Evolutionary conservation across 2,329 filamentous ascomycete species (phyloP), one percentile per base, ranked within the genome.

Genomic region (Colletotrichum destructivum): DNA sequence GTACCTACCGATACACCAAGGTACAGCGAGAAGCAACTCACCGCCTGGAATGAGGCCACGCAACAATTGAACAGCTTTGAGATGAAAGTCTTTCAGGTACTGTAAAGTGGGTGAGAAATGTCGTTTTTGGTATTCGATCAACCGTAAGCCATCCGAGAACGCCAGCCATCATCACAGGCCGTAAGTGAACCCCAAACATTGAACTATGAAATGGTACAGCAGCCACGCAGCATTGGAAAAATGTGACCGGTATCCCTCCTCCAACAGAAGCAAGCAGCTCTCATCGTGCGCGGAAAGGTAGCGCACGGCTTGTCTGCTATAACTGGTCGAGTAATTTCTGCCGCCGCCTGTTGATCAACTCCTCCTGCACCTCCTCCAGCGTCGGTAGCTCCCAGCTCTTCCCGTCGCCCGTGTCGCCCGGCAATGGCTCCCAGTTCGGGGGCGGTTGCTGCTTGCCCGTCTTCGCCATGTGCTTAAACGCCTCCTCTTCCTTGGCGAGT

Each of bases 351-450:
- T 98, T 95, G 66, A 99, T 88, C 76, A 99, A 84, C 82, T 98
- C 96, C 79, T 95, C 90, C 82, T 98, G 94, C n/a, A 98, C 96
- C 80, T 98, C 94, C 23, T 97, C 94, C 68, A 94, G 83, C 6
- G 93, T 95, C 11, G 96, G 96, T 77, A 98, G 82, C 74, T 89
- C 90, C 96, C 96, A 98, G 57, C 86, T 88, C 47, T 91, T 85
- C 0, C 96, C 96, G 80, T 98, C 95, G 1, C 95, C 95, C 3
- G 86, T 86, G 82, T 98, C 95, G 0, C 96, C 96, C 0, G 96
- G 96, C 76, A 99, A 83, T 47, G 94, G 88, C 77, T 96, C 91
- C 95, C 96, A 98, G 15, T 88, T 91, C 4, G 89, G 89, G 18
- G 91, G 91, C 2, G 86, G 83, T 69, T 89, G 86, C 26, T 87